phyloP scores from a whole-genome alignment of 352 stramenopile genomes.

The Pythium sp. region DNA sequence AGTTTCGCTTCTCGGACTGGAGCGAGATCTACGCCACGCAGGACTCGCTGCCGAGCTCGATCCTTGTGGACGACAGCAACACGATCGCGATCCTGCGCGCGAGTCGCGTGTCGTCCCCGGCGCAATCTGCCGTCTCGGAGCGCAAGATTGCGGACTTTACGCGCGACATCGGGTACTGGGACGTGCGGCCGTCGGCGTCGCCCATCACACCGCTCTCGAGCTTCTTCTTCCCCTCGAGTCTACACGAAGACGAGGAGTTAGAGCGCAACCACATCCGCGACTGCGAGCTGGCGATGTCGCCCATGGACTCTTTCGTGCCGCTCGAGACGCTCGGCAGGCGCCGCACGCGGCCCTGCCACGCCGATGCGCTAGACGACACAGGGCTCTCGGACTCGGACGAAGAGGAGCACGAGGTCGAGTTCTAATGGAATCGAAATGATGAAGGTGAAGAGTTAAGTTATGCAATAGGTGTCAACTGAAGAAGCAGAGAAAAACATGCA shows the following conservation, averaged over 20 bases:
- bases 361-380: constrained; percentile 11
- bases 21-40: constrained; percentile 42
- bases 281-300: constrained; percentile 10
- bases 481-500: not conserved
- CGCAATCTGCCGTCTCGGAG: constrained; percentile 19
- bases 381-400: constrained; percentile 10
- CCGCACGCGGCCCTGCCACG: constrained; percentile 15
- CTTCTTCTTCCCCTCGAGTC: constrained; percentile 31
- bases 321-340: constrained; percentile 29
- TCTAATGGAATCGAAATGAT: not conserved
- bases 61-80: constrained; percentile 36
- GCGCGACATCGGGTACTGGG: constrained; percentile 43
- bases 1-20: constrained; percentile 41
- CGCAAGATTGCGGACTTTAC: constrained; percentile 46
- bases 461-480: not conserved
- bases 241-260: constrained; percentile 3
- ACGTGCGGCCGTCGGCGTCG: constrained; percentile 41
- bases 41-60: constrained; percentile 31
- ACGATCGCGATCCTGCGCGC: constrained; percentile 49
- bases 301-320: constrained; percentile 40
- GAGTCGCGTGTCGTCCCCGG: constrained; percentile 35
- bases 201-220: constrained; percentile 47
- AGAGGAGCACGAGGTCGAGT: constrained; percentile 18
- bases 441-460: constrained; percentile 1
- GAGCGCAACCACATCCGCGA: constrained; percentile 5